phyloP scores from a whole-genome alignment of 179 eudicot species.

The Patellifolia procumbens region DNA sequence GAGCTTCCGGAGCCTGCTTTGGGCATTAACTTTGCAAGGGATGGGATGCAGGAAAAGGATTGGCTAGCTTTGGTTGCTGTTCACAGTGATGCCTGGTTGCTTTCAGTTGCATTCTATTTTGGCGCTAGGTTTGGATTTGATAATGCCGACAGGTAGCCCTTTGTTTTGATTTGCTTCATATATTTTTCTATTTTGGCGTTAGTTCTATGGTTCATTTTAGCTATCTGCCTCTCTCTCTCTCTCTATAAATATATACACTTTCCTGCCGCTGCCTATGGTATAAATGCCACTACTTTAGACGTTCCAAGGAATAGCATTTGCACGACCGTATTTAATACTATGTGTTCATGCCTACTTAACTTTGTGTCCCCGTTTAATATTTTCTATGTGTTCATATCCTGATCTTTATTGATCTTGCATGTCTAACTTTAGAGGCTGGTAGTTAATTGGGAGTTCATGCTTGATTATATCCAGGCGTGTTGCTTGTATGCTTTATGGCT shows the following conservation, averaged over 20 bases:
- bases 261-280: background rate
- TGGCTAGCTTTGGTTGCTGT: conserved; percentile 59
- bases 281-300: background rate
- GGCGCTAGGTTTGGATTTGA: conserved; percentile 60
- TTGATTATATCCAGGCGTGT: background rate
- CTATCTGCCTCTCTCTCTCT: no score
- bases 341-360: background rate
- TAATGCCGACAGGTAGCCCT: conserved; percentile 43
- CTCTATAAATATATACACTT: no score
- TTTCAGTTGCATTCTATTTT: conserved; percentile 55
- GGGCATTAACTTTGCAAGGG: conserved; percentile 57
- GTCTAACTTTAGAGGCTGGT: background rate
- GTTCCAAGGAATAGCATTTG: background rate
- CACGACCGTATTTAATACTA: background rate
- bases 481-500: background rate
- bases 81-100: conserved; percentile 57
- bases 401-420: background rate
- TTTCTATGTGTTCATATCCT: background rate
- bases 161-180: background rate
- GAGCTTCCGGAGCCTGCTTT: conserved; percentile 60
- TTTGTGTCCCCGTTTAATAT: background rate
- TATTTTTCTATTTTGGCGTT: background rate
- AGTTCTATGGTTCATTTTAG: background rate
- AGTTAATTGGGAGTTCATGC: background rate
- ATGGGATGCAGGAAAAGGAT: conserved; percentile 54